Evolutionary conservation across 768 basidiomycete genomes (phyloP), one percentile per base, ranked within the genome.

Genomic region (Tulasnella sp.): DNA sequence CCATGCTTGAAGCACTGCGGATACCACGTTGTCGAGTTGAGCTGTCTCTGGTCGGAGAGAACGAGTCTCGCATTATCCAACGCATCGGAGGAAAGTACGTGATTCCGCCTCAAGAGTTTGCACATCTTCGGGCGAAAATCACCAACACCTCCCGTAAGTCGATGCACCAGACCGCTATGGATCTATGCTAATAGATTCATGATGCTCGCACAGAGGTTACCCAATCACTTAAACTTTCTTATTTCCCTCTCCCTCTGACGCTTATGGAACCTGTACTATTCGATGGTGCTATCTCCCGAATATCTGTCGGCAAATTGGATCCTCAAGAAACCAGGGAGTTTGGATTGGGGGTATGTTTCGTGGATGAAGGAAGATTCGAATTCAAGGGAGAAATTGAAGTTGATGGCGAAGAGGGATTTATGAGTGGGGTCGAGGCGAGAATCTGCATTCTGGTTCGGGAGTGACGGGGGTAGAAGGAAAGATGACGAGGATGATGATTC

Each of bases 1-100:
- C 75, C 0, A 90, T 95, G 83, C 67, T 95, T 13, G 79, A 87
- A 45, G 73, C 76, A 20, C 65, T 95, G 34, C 79, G 80, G 24
- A 74, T 75, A 31, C 81, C 90, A 58, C 70, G 74, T 5, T 75
- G 80, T 9, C 70, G 69, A 5, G 68, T 93, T 24, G 64, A 72
- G 3, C 60, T 93, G 56, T 70, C 70, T 0, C 63, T 89, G 34
- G 59, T 63, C 4, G 59, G 57, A 24, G 66, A 69, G 50, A 61
- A 61, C 10, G 47, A 57, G 4, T 48, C 56, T 1, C 57, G 53
- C 28, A 58, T 53, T 0, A 41, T 71, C 32, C 47, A 55, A 13
- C 60, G 63, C 24, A 59, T 62, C 19, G 67, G 63, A 34, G 71
- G 69, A 8, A 74, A 71, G 53, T 79, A 69, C 57, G 62, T 70